Base-by-base conservation (phyloP, 2,329 filamentous ascomycete genomes). In the Pseudopithomyces chartarum region DNA sequence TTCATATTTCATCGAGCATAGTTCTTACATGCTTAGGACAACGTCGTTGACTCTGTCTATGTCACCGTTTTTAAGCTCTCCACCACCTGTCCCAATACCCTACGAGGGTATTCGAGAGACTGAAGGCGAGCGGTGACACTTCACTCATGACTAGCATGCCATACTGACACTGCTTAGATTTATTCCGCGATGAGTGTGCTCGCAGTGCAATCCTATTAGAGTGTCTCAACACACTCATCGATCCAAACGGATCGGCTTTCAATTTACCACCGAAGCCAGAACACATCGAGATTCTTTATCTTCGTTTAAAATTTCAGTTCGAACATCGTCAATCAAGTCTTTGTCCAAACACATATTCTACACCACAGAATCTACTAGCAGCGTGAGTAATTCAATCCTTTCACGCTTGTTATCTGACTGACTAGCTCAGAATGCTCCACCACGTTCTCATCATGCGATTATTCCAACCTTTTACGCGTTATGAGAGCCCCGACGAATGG, bases 11-110 rank as follows among this genome's bases (percentile, higher is more conserved):
- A n/a, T 26, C 12, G 2, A n/a, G 12, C 8, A 29, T 29, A 17
- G 5, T 20, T 19, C 60, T 68, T 22, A 69, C 34, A 1, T 6
- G 2, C 1, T 2, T 32, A 73, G 70, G 23, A 62, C 63, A 1
- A 70, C 72, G 68, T 63, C 70, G 7, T 67, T 67, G 19, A 65
- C 60, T 1, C 71, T 68, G 43, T 65, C 63, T 13, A 64, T 68
- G 26, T 62, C 66, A 10, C 54, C 57, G 1, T 44, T 71, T 2
- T 57, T 72, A 33, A 62, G 62, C 20, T 61, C 48, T 2, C 55
- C 64, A 42, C 70, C 70, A 15, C 57, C 61, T n/a, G 42, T 68
- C 34, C 50, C 57, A 13, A 63, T 72, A 22, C 70, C 69, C 13
- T 65, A 66, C 40, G 57, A 64, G 22, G 56, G 64, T 22, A 38